Percentiles rank a stretch among this genome's conserved stretches.
Conservation (phyloP, 2,329 filamentous ascomycete species). For the Beauveria scarabaeidicola region DNA sequence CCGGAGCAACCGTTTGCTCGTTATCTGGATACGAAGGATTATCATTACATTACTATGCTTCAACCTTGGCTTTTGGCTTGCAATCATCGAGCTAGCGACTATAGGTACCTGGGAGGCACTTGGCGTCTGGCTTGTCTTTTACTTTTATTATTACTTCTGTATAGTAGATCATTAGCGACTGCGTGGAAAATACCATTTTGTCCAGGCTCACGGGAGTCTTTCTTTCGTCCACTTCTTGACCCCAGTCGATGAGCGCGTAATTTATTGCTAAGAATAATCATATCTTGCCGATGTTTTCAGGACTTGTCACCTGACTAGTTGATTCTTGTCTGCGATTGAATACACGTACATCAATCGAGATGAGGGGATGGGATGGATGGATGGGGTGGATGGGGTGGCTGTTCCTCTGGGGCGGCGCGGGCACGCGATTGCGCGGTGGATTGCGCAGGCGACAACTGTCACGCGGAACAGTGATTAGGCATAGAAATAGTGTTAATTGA, state of each 20-base stretch:
- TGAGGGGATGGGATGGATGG: too few species aligned
- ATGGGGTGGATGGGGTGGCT: too few species aligned
- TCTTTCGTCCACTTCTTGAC: neutral
- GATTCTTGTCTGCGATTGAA: too few species aligned
- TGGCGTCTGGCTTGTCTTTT: slow-evolving; percentile 2
- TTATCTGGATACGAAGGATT: neutral
- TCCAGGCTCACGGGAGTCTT: slow-evolving; percentile 3
- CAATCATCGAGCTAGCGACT: neutral
- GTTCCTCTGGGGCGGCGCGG: too few species aligned
- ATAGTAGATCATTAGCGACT: slow-evolving; percentile 11
- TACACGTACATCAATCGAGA: neutral
- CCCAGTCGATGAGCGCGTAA: too few species aligned
- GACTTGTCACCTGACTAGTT: too few species aligned
- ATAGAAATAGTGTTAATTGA: too few species aligned
- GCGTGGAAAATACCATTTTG: slow-evolving; percentile 9
- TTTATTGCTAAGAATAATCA: too few species aligned
- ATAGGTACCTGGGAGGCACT: neutral
- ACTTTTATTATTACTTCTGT: neutral
- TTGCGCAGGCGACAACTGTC: too few species aligned
- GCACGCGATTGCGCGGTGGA: too few species aligned
- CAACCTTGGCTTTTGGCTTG: neutral
- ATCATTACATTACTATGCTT: neutral
- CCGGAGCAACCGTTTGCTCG: neutral
- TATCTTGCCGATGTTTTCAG: too few species aligned
- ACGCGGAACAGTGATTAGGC: too few species aligned